These are phyloP conservation scores for Penicillium maclennaniae DNA, from an alignment of 495 filamentous ascomycete genomes.

Conservation along the genomic window DNA sequence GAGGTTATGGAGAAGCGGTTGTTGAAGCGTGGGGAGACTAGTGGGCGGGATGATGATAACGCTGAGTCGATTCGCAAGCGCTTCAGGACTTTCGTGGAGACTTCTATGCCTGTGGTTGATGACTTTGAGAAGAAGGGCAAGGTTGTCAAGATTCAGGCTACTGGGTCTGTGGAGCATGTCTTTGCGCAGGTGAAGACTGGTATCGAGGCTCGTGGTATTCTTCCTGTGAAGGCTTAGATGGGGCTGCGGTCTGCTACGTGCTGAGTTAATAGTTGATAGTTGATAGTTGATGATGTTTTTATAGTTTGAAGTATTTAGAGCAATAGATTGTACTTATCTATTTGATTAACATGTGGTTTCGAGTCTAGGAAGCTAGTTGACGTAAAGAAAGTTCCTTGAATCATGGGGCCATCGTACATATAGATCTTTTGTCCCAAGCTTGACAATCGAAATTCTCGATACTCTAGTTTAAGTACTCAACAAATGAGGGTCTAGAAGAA, in stretches of 20 bases:
- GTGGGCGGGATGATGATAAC: conserved; percentile 88
- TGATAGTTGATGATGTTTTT: not conserved
- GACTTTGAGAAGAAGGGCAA: conserved; percentile 71
- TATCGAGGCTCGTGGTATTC: conserved; percentile 46
- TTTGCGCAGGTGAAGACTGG: conserved; percentile 61
- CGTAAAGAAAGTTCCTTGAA: too few relatives aligned
- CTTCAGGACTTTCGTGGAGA: conserved; percentile 89
- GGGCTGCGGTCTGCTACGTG: not conserved
- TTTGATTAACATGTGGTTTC: not conserved
- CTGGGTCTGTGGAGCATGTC: conserved; percentile 64
- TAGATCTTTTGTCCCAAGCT: not conserved
- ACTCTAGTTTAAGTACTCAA: not conserved
- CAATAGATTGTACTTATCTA: not conserved
- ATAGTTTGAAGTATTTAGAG: conserved; percentile 5
- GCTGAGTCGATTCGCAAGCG: conserved; percentile 92
- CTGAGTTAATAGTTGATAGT: not conserved
- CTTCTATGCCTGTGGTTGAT: conserved; percentile 93
- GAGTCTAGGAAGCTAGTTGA: not conserved
- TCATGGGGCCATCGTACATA: not conserved
- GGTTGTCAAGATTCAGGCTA: conserved; percentile 74
- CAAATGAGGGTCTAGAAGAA: conserved; percentile 9
- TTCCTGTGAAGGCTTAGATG: conserved; percentile 21
- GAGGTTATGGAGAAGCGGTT: conserved; percentile 78
- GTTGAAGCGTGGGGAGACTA: conserved; percentile 86
- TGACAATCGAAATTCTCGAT: not conserved